Evolutionary conservation across 805 yeast genomes (phyloP).

Genomic region (Candida argentea): DNA sequence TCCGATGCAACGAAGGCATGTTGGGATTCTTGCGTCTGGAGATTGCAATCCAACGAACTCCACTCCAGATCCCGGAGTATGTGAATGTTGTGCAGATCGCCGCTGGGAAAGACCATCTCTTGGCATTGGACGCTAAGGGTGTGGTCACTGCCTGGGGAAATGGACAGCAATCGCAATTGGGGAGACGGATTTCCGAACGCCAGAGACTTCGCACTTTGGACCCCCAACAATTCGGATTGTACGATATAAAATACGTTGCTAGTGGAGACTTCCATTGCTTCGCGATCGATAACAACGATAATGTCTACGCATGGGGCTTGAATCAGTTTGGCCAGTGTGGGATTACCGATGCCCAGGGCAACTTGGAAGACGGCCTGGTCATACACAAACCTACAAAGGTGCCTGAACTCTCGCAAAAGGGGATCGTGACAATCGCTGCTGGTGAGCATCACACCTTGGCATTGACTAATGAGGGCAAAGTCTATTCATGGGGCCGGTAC

Average conservation of each 20-base stretch:
- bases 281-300: slow-evolving; percentile 68
- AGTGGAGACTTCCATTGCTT: slow-evolving; percentile 95
- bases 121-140: slow-evolving; percentile 78
- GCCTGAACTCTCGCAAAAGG: slow-evolving; percentile 47
- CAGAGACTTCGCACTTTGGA: slow-evolving; percentile 63
- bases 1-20: slow-evolving; percentile 86
- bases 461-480: slow-evolving; percentile 57
- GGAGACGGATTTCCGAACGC: slow-evolving; percentile 74
- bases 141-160: slow-evolving; percentile 95
- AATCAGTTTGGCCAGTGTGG: slow-evolving; percentile 98
- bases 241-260: slow-evolving; percentile 68
- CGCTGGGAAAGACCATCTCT: slow-evolving; percentile 85
- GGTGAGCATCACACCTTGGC: slow-evolving; percentile 95
- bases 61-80: slow-evolving; percentile 51
- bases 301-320: slow-evolving; percentile 85
- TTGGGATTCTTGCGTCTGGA: slow-evolving; percentile 64
- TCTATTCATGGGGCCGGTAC: slow-evolving; percentile 81
- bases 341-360: slow-evolving; percentile 43
- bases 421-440: slow-evolving; percentile 58
- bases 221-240: slow-evolving; percentile 77
- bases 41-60: slow-evolving; percentile 53
- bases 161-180: slow-evolving; percentile 89
- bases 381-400: slow-evolving; percentile 71
- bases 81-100: slow-evolving; percentile 73
- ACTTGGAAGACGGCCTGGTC: slow-evolving; percentile 77